phyloP scores from a whole-genome alignment of 495 filamentous ascomycete genomes.

The Penicillium desertorum region DNA sequence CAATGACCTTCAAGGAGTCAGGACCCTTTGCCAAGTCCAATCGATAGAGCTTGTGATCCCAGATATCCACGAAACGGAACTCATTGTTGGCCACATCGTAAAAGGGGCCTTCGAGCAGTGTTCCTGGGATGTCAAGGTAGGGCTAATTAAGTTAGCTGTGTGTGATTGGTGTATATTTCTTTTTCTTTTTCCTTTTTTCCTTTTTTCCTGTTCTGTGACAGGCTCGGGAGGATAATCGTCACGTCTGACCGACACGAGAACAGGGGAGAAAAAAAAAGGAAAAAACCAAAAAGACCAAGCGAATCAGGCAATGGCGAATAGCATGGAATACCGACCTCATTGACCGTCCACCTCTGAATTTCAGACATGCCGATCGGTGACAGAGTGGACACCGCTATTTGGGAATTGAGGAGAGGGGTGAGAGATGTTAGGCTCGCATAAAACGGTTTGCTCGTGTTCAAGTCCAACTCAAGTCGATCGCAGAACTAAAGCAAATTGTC shows the following conservation, averaged over 20 bases:
- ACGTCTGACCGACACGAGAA: constrained; percentile 24
- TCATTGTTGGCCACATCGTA: constrained; percentile 66
- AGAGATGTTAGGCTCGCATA: constrained; percentile 6
- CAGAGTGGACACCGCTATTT: constrained; percentile 24
- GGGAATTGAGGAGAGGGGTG: constrained; percentile 7
- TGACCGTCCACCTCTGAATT: constrained; percentile 45
- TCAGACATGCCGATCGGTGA: constrained; percentile 34
- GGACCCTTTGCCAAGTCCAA: constrained; percentile 67
- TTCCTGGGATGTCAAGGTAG: constrained; percentile 70
- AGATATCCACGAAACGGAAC: constrained; percentile 90
- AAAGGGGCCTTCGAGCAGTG: constrained; percentile 80
- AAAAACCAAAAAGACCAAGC: constrained; percentile 7
- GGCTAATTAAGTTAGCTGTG: constrained; percentile 49
- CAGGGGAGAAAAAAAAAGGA: neutral
- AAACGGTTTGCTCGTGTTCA: constrained; percentile 12
- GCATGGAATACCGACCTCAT: constrained; percentile 34
- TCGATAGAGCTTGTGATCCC: constrained; percentile 69
- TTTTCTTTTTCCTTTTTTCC: neutral
- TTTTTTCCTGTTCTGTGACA: neutral
- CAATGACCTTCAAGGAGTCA: constrained; percentile 60
- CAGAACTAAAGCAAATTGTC: neutral
- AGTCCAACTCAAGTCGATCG: constrained; percentile 19
- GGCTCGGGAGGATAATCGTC: neutral
- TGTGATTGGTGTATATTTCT: constrained; percentile 19
- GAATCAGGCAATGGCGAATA: constrained; percentile 10